Conservation (phyloP, 2,329 filamentous ascomycete genomes). For the Fonsecaea monophora region DNA sequence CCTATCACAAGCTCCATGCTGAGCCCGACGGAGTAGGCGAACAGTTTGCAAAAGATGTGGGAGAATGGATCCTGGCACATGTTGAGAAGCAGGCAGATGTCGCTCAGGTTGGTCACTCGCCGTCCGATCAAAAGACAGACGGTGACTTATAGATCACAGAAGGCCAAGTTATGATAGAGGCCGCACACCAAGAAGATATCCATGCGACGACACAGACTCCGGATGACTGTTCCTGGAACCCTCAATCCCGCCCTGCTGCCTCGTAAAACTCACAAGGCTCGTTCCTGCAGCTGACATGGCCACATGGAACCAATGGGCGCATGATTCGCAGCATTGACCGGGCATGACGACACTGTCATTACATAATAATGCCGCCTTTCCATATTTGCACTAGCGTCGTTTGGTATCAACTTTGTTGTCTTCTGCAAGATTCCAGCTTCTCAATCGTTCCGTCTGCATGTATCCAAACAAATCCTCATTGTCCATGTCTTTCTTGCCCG, state of each 20-base stretch:
- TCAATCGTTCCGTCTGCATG: neutral
- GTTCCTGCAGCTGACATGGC: constrained; percentile 22
- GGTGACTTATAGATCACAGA: constrained; percentile 19
- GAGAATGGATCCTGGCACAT: constrained; percentile 66
- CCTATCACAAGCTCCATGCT: constrained; percentile 69
- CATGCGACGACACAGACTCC: neutral
- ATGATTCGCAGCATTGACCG: neutral
- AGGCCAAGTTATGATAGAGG: constrained; percentile 21
- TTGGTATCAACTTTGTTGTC: neutral
- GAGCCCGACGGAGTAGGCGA: constrained; percentile 44
- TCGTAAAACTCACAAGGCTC: constrained; percentile 6
- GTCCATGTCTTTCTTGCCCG: neutral
- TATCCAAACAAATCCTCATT: neutral
- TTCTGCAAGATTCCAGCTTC: neutral
- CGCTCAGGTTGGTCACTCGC: constrained; percentile 20
- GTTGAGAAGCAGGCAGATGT: constrained; percentile 16
- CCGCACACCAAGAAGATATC: neutral
- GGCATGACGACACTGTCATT: neutral
- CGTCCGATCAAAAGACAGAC: neutral
- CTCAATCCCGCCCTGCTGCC: neutral
- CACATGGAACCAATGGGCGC: constrained; percentile 2
- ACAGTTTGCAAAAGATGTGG: constrained; percentile 63
- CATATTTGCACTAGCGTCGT: neutral
- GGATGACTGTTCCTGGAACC: neutral
- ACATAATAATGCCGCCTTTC: constrained; percentile 1